Conservation (phyloP, 2,329 filamentous ascomycete genomes). For the Fusarium sp. region DNA sequence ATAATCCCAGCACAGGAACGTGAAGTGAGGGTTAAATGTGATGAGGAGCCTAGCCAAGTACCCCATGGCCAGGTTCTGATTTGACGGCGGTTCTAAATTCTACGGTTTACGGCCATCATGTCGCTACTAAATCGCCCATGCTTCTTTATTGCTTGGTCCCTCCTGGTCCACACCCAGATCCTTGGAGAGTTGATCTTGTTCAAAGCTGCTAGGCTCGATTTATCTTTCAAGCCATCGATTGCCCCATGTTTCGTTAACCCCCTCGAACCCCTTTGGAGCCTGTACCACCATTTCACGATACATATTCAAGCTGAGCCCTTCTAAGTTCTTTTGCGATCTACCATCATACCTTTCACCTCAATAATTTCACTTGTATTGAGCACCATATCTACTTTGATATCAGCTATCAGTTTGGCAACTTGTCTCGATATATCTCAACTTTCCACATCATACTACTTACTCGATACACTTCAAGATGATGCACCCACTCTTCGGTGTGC, state of each 20-base stretch:
- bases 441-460: neutral
- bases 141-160: slow-evolving; percentile 43
- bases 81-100: slow-evolving; percentile 46
- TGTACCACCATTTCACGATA: slow-evolving; percentile 42
- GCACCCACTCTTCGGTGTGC: slow-evolving; percentile 42
- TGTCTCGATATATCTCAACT: neutral
- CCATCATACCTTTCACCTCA: slow-evolving; percentile 1
- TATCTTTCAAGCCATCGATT: slow-evolving; percentile 49
- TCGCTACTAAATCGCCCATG: slow-evolving; percentile 40
- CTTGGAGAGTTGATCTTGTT: slow-evolving; percentile 50
- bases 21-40: slow-evolving; percentile 37
- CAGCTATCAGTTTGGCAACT: neutral
- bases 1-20: slow-evolving; percentile 38
- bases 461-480: slow-evolving; percentile 43
- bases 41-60: slow-evolving; percentile 24
- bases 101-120: slow-evolving; percentile 46
- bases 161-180: slow-evolving; percentile 50
- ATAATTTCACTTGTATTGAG: neutral
- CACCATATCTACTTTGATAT: slow-evolving; percentile 1
- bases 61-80: slow-evolving; percentile 33
- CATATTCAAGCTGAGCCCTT: slow-evolving; percentile 45
- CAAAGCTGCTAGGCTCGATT: slow-evolving; percentile 48
- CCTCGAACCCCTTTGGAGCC: slow-evolving; percentile 42
- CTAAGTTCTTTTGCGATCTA: neutral
- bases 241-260: slow-evolving; percentile 47